Conservation (phyloP, 352 stramenopile genomes). For the Discostella stelligera region DNA sequence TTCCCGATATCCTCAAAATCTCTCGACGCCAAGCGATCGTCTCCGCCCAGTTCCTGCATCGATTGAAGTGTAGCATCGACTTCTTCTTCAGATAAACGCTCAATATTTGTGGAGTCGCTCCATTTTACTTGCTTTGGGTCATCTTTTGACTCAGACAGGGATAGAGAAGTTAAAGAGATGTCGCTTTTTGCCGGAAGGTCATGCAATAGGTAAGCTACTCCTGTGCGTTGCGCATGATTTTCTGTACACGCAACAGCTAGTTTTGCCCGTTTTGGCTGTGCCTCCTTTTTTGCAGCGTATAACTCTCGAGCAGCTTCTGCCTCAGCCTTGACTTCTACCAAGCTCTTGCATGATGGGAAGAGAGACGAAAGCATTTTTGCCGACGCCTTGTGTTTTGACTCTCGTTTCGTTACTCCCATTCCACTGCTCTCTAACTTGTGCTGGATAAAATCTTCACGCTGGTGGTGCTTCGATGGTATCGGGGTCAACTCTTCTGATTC, state of each 20-base stretch:
- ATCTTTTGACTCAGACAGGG: conserved; percentile 45
- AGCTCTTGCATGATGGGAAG: conserved; percentile 71
- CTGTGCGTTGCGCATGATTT: neutral
- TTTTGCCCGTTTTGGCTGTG: conserved; percentile 41
- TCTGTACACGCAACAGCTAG: conserved; percentile 11
- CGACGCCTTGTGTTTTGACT: conserved; percentile 71
- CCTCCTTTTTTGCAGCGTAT: conserved; percentile 61
- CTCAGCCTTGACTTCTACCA: conserved; percentile 73
- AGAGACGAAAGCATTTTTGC: conserved; percentile 69
- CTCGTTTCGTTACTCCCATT: conserved; percentile 66
- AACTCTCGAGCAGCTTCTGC: conserved; percentile 66
- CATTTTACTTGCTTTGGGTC: conserved; percentile 38
- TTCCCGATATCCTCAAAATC: conserved; percentile 60
- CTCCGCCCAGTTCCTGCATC: conserved; percentile 60
- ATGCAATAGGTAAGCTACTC: neutral
- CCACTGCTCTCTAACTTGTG: conserved; percentile 55
- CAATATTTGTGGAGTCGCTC: conserved; percentile 16
- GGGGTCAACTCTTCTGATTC: conserved; percentile 7
- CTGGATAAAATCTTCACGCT: conserved; percentile 34
- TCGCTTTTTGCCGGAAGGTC: conserved; percentile 20
- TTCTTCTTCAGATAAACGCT: conserved; percentile 24
- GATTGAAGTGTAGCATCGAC: conserved; percentile 49
- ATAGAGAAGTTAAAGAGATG: conserved; percentile 27
- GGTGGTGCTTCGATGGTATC: conserved; percentile 1
- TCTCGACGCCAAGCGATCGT: conserved; percentile 37